Conservation (phyloP, 208 protist species). For the Leishmania turanica region DNA sequence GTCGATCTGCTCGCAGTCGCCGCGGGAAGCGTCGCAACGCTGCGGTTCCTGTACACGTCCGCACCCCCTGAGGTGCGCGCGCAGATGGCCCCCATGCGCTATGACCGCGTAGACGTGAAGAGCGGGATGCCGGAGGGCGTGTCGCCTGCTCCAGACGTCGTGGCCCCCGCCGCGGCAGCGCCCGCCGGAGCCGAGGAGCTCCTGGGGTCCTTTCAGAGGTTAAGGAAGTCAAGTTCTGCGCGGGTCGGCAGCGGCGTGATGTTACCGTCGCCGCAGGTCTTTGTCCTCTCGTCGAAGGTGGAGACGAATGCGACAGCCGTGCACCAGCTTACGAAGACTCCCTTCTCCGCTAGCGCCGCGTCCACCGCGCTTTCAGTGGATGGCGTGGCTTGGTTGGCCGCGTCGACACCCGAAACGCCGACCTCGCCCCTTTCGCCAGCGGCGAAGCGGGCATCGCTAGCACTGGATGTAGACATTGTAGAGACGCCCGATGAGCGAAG, state of each 20-base stretch:
- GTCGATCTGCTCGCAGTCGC: conserved; percentile 69
- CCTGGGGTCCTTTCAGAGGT: background rate
- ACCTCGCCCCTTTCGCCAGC: background rate
- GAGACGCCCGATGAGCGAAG: background rate
- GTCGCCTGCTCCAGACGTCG: background rate
- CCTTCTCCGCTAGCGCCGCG: background rate
- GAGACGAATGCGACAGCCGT: background rate
- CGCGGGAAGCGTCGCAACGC: conserved; percentile 54
- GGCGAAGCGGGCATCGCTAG: background rate
- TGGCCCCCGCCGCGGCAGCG: conserved; percentile 2
- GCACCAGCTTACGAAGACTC: background rate
- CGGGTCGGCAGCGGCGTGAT: background rate
- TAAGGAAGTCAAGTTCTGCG: background rate
- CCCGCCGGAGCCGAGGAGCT: background rate
- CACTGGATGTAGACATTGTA: background rate
- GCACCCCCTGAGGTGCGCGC: conserved; percentile 7
- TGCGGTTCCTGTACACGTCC: conserved; percentile 40
- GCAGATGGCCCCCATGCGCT: conserved; percentile 55
- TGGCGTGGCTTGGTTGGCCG: background rate
- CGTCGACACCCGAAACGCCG: background rate
- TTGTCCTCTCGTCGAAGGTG: background rate
- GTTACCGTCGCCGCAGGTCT: background rate
- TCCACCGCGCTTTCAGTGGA: background rate
- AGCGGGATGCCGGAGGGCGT: conserved; percentile 71
- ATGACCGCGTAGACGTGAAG: conserved; percentile 74